Evolutionary conservation across 2,329 filamentous ascomycete genomes (phyloP).

Genomic region (Fusarium sp.): DNA sequence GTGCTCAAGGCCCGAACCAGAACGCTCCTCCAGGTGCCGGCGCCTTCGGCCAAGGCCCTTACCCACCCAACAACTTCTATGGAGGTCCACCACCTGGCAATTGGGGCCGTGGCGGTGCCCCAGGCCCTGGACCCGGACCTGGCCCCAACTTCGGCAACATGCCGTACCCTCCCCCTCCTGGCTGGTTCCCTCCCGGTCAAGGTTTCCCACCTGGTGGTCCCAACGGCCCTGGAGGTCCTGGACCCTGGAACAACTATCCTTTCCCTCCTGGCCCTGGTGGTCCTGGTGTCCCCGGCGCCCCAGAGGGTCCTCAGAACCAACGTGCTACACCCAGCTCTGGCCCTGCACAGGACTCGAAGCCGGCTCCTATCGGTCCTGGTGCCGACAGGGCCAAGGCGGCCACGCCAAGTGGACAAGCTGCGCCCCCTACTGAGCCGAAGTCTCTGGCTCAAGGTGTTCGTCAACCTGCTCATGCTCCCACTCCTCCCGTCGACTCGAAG

Average conservation of each 20-base stretch:
- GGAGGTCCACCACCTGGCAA: slow-evolving; percentile 61
- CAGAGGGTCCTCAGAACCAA: slow-evolving; percentile 67
- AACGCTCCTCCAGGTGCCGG: slow-evolving; percentile 49
- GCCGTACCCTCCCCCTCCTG: slow-evolving; percentile 80
- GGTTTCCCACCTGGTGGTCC: slow-evolving; percentile 71
- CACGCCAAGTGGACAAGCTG: slow-evolving; percentile 56
- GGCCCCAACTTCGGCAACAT: slow-evolving; percentile 77
- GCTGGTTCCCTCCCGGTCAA: slow-evolving; percentile 83
- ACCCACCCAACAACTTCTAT: slow-evolving; percentile 60
- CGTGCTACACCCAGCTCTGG: slow-evolving; percentile 61
- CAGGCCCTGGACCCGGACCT: slow-evolving; percentile 64
- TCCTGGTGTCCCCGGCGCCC: slow-evolving; percentile 67
- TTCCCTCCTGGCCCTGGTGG: slow-evolving; percentile 48
- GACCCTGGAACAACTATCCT: neutral
- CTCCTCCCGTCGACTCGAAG: slow-evolving; percentile 76
- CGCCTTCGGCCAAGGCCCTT: slow-evolving; percentile 57
- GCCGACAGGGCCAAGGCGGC: slow-evolving; percentile 60
- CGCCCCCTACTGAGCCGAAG: slow-evolving; percentile 66
- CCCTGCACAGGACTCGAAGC: slow-evolving; percentile 54
- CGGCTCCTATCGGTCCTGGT: slow-evolving; percentile 62
- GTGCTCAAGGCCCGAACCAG: slow-evolving; percentile 46
- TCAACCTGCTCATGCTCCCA: slow-evolving; percentile 63
- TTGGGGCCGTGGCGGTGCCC: slow-evolving; percentile 64
- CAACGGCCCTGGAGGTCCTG: slow-evolving; percentile 54
- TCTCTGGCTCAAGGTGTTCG: slow-evolving; percentile 57